phyloP scores from a whole-genome alignment of 2,329 filamentous ascomycete genomes.

The Colletotrichum sp. region DNA sequence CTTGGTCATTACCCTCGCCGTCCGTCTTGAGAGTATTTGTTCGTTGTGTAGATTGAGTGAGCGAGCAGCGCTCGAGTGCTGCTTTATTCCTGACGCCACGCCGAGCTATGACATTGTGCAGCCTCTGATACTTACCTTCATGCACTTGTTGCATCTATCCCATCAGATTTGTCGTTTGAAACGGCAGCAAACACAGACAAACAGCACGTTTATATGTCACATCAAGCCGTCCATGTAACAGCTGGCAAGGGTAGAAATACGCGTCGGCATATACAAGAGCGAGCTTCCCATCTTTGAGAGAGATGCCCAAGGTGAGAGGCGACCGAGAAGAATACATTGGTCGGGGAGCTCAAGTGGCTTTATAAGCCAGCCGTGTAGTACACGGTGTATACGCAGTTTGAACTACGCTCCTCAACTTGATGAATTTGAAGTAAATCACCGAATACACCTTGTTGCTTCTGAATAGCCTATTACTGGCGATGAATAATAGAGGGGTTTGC shows the following conservation, averaged over 20 bases:
- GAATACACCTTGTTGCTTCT: neutral
- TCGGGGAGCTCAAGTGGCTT: too few relatives aligned
- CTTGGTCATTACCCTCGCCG: neutral
- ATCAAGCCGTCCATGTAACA: neutral
- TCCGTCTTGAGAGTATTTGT: neutral
- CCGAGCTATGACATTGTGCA: neutral
- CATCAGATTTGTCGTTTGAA: neutral
- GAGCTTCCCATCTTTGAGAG: neutral
- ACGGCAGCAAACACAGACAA: neutral
- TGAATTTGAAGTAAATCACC: too few relatives aligned
- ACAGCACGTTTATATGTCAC: neutral
- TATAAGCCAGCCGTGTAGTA: neutral
- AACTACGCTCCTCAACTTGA: too few relatives aligned
- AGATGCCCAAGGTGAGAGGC: neutral
- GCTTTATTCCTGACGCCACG: neutral
- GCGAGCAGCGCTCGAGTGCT: neutral
- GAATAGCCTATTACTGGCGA: neutral
- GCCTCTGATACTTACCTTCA: neutral
- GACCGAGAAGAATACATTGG: too few relatives aligned
- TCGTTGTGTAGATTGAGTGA: neutral
- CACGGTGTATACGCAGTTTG: too few relatives aligned
- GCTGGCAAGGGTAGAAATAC: too few relatives aligned
- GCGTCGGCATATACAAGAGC: too few relatives aligned
- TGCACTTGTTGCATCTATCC: accelerated
- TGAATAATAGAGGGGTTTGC: neutral